Evolutionary conservation across 371 early-diverging fungal species (phyloP).

Genomic region (Zychaea mexicana): DNA sequence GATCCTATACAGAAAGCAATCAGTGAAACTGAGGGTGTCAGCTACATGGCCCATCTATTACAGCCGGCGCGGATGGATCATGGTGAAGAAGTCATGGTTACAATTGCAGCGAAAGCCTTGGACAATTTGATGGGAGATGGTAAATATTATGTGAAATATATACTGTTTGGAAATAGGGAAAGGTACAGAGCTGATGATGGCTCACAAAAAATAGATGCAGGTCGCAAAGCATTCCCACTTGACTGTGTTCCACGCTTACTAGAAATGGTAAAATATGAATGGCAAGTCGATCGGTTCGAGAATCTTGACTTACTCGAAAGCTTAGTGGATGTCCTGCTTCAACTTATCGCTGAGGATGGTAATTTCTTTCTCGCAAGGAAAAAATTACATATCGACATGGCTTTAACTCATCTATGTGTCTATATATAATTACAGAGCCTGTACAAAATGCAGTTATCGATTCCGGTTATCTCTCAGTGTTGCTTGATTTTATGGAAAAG

Average conservation of each 20-base stretch:
- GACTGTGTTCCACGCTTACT: conserved; percentile 18
- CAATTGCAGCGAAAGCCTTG: conserved; percentile 36
- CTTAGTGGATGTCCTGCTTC: conserved; percentile 35
- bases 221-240: conserved; percentile 11
- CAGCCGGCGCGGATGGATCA: conserved; percentile 35
- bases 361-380: background rate
- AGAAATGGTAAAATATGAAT: conserved; percentile 28
- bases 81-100: conserved; percentile 38
- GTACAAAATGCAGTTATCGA: conserved; percentile 48
- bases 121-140: conserved; percentile 38
- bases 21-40: conserved; percentile 29
- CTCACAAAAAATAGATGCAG: conserved; percentile 11
- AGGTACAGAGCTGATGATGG: too few relatives aligned
- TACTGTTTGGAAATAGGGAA: conserved; percentile 7
- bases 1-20: background rate
- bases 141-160: conserved; percentile 17
- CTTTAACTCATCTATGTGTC: too few relatives aligned
- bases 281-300: conserved; percentile 26
- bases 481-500: conserved; percentile 51
- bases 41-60: conserved; percentile 35
- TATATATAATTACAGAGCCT: conserved; percentile 23
- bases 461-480: conserved; percentile 28
- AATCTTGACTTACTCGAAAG: conserved; percentile 36
- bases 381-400: too few relatives aligned
- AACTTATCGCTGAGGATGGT: conserved; percentile 47